Evolutionary conservation across 164 flowering plant species (phyloP).

Genomic region (Nymphaea colorata): DNA sequence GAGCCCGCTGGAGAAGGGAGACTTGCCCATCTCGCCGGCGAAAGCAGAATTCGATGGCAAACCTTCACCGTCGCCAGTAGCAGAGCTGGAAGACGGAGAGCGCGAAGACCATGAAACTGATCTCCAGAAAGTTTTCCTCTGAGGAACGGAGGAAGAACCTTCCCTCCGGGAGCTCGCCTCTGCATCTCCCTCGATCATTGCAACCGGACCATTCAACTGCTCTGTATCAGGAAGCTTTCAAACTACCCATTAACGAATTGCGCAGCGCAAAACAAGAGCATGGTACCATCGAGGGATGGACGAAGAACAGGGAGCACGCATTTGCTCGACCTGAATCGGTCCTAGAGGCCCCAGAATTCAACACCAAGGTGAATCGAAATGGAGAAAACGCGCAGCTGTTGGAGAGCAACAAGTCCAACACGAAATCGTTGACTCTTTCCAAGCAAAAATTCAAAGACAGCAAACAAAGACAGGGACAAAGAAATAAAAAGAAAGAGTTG

Average conservation of each 20-base stretch:
- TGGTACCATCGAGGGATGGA: neutral
- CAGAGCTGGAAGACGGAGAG: slow-evolving; percentile 9
- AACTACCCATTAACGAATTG: neutral
- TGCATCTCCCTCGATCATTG: neutral
- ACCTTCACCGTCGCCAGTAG: neutral
- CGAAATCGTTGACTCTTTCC: neutral
- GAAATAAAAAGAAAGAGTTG: neutral
- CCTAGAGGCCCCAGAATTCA: neutral
- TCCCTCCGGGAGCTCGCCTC: slow-evolving; percentile 38
- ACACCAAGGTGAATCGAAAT: neutral
- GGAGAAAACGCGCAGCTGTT: neutral
- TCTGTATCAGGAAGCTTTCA: neutral
- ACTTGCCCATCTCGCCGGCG: neutral
- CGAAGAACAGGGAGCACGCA: neutral
- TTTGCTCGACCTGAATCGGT: neutral
- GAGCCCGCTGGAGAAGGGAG: neutral
- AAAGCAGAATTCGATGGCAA: neutral
- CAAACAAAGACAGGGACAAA: neutral
- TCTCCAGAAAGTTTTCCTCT: slow-evolving; percentile 30
- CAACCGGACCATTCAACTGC: neutral
- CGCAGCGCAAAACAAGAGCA: neutral
- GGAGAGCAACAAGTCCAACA: neutral
- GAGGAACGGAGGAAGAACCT: slow-evolving; percentile 6
- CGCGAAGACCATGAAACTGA: slow-evolving; percentile 71
- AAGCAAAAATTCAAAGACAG: neutral